A percentile compares a stretch with the other conserved stretches of the same genome.
Evolutionary conservation across 108 stramenopile species (phyloP).

Genomic region (Pseudonitzschia multistriata): DNA sequence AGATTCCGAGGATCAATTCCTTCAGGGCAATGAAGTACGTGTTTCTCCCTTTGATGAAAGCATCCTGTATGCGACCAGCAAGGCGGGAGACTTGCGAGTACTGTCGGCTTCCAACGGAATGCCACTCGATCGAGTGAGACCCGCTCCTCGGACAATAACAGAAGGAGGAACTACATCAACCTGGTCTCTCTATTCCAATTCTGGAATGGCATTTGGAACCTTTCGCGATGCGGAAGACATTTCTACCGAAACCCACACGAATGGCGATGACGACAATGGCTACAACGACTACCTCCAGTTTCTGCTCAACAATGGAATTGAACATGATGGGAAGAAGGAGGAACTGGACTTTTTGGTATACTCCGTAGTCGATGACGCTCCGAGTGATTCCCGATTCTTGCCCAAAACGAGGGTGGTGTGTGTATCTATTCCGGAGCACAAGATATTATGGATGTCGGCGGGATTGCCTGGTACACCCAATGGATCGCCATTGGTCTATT

Average conservation of each 20-base stretch:
- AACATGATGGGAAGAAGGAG: neutral
- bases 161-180: constrained; percentile 6
- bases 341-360: constrained; percentile 20
- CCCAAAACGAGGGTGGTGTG: constrained; percentile 27
- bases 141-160: constrained; percentile 8
- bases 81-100: constrained; percentile 14
- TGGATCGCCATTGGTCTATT: constrained; percentile 26
- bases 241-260: neutral
- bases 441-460: constrained; percentile 25
- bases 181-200: constrained; percentile 12
- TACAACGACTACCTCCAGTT: constrained; percentile 14
- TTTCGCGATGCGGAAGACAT: neutral
- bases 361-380: constrained; percentile 25
- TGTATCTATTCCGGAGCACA: constrained; percentile 28
- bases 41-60: constrained; percentile 21
- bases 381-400: constrained; percentile 5
- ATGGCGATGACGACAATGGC: neutral
- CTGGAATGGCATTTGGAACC: constrained; percentile 25
- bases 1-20: constrained; percentile 4
- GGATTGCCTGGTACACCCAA: constrained; percentile 18
- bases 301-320: constrained; percentile 5
- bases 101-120: constrained; percentile 16
- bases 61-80: constrained; percentile 21
- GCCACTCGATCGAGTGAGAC: neutral
- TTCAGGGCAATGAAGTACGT: constrained; percentile 15